phyloP scores from a whole-genome alignment of 2,329 filamentous ascomycete species.

The Diplodia seriata region DNA sequence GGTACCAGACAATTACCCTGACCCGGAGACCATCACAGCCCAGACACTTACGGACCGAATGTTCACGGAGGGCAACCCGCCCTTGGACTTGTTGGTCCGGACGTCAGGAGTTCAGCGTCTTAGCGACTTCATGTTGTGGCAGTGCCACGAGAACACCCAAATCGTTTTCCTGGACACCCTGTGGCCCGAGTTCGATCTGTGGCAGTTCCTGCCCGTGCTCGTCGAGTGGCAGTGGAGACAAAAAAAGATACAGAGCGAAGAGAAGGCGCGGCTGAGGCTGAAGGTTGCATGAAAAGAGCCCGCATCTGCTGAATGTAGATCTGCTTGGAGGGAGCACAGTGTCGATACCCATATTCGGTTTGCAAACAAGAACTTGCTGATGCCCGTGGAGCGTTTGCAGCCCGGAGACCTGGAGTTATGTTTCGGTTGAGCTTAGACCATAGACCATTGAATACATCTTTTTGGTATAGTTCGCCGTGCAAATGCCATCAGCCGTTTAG shows the following conservation, averaged over 20 bases:
- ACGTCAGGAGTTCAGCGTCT: slow-evolving; percentile 92
- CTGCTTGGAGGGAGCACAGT: background rate
- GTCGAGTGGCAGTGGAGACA: slow-evolving; percentile 82
- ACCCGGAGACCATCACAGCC: slow-evolving; percentile 85
- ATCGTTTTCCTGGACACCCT: slow-evolving; percentile 90
- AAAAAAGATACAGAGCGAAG: slow-evolving; percentile 52
- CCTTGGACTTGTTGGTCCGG: slow-evolving; percentile 86
- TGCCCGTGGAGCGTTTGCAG: slow-evolving; percentile 3
- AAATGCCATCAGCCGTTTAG: background rate
- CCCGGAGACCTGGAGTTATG: background rate
- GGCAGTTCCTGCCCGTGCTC: slow-evolving; percentile 89
- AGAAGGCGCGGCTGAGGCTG: slow-evolving; percentile 41
- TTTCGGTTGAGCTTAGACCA: slow-evolving; percentile 12
- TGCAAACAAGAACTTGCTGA: slow-evolving; percentile 17
- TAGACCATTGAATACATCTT: slow-evolving; percentile 11
- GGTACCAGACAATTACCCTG: slow-evolving; percentile 58
- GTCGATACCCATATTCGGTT: slow-evolving; percentile 33
- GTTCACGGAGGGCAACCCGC: slow-evolving; percentile 85
- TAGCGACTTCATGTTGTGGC: slow-evolving; percentile 99
- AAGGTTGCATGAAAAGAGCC: slow-evolving; percentile 25
- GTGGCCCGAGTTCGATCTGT: slow-evolving; percentile 96
- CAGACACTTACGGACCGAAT: slow-evolving; percentile 84
- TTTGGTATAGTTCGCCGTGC: slow-evolving; percentile 4
- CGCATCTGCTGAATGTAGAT: background rate
- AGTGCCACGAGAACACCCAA: slow-evolving; percentile 90